phyloP scores from a whole-genome alignment of 768 basidiomycete genomes.

The Arthromyces matolae region DNA sequence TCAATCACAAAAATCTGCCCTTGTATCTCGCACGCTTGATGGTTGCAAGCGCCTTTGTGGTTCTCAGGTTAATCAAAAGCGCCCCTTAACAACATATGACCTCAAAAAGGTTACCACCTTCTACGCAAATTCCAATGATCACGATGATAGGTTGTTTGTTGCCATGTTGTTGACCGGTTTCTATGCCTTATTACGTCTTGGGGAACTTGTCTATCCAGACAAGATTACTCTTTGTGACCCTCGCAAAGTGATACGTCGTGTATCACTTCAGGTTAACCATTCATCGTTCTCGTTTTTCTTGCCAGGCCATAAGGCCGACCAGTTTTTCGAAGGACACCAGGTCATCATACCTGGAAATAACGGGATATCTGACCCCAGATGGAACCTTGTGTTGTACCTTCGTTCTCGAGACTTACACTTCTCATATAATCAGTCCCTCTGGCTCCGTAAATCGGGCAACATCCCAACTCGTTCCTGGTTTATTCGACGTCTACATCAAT shows the following conservation, averaged over 20 bases:
- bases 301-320: conserved; percentile 22
- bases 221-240: conserved; percentile 4
- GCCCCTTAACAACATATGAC: conserved; percentile 13
- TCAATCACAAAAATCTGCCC: conserved; percentile 1
- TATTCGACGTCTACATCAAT: conserved; percentile 3
- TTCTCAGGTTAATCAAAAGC: conserved; percentile 17
- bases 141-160: conserved; percentile 27
- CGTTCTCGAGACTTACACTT: conserved; percentile 6
- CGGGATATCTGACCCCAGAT: neutral
- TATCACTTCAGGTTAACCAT: neutral
- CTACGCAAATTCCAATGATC: neutral
- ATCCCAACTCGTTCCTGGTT: conserved; percentile 18
- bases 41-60: conserved; percentile 20
- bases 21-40: conserved; percentile 23
- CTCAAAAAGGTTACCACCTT: neutral
- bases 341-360: conserved; percentile 7
- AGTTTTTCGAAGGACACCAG: conserved; percentile 18
- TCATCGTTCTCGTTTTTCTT: conserved; percentile 7
- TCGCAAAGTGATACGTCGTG: neutral
- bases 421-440: conserved; percentile 8
- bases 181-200: conserved; percentile 22
- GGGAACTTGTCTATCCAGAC: conserved; percentile 26
- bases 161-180: conserved; percentile 24
- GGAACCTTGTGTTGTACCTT: neutral
- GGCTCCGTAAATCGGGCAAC: conserved; percentile 9